Base-by-base conservation (phyloP, 2,329 filamentous ascomycete genomes). In the Endothia cerciana region DNA sequence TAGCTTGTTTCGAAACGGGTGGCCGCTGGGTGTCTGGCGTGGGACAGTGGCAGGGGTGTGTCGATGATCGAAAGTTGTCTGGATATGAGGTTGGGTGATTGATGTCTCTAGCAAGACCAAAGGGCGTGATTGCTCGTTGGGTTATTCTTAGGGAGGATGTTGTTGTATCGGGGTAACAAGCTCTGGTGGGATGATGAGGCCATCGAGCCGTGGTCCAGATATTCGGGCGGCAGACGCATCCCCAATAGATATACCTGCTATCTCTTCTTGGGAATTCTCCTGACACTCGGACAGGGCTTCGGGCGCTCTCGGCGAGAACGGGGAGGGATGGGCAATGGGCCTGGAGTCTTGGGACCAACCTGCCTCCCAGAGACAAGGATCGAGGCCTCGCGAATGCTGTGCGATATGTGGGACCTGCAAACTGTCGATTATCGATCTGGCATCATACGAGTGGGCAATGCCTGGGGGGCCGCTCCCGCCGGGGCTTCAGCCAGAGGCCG, bases 341-440 rank as follows among this genome's bases (percentile, higher is more conserved):
- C 60, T 28, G 65, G 13, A 28, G 13, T 56, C 60, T 30, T 28
- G 57, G 41, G 47, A 57, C 59, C 57, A 19, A 53, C 30, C n/a
- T 33, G 33, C 55, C 30, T 8, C 53, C 60, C 30, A 30, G 53
- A 25, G 55, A 40, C 60, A 62, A 49, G 64, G 60, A 47, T 60
- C 33, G 33, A 41, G 56, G 49, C 60, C 25, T 66, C 30, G 60
- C n/a, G 45, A 53, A 61, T 51, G 65, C 63, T 68, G 64, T 66
- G 66, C 60, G 56, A 65, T 47, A 47, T 59, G 63, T 68, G 66
- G 66, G 66, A 36, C 41, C 63, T 63, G n/a, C 61, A 28, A 68
- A 68, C 66, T 68, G 65, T 68, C 66, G 66, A 68, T 66, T 65
- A 59, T 61, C 17, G 66, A 60, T 53, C 60, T 59, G 60, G 56